A percentile compares a stretch with the other conserved stretches of the same genome.
These are phyloP conservation scores for Priceomyces fermenticarens DNA, from an alignment of 805 yeast species.

Conservation along the genomic window DNA sequence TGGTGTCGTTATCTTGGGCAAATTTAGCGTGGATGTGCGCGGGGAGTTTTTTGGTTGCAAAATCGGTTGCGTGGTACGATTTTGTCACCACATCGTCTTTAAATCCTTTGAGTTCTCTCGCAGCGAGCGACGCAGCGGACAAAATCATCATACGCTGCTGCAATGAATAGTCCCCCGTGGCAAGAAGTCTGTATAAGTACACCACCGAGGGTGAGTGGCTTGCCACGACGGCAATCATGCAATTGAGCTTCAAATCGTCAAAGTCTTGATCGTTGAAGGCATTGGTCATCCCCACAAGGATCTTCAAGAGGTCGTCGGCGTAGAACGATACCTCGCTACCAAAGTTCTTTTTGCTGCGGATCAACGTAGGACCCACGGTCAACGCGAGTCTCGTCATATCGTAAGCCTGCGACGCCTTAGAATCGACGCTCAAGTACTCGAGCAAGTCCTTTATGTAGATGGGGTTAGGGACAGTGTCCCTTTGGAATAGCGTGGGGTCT, in stretches of 20 bases:
- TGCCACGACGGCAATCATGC: constrained; percentile 62
- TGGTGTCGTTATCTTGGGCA: too few species aligned
- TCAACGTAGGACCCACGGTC: constrained; percentile 52
- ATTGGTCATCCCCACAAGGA: constrained; percentile 54
- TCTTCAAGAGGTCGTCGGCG: constrained; percentile 50
- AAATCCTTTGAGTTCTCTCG: constrained; percentile 67
- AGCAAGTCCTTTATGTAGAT: constrained; percentile 74
- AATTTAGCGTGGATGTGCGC: constrained; percentile 44
- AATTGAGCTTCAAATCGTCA: constrained; percentile 61
- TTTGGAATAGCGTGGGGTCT: constrained; percentile 41
- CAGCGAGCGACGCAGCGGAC: constrained; percentile 66
- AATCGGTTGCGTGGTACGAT: constrained; percentile 25
- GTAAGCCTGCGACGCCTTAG: constrained; percentile 43
- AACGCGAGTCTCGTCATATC: constrained; percentile 52
- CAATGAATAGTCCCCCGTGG: constrained; percentile 74
- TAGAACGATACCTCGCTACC: constrained; percentile 63
- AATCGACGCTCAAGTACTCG: constrained; percentile 48
- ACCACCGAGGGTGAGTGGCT: constrained; percentile 44
- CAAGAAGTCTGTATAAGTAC: constrained; percentile 46
- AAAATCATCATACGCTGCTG: constrained; percentile 73
- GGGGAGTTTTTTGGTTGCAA: constrained; percentile 46
- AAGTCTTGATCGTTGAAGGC: constrained; percentile 55
- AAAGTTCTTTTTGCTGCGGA: constrained; percentile 59
- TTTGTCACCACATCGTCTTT: constrained; percentile 47
- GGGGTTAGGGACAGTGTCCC: constrained; percentile 43